These are phyloP conservation scores for Stromatinia cepivora DNA, from an alignment of 2,329 filamentous ascomycete species.

Conservation along the genomic window DNA sequence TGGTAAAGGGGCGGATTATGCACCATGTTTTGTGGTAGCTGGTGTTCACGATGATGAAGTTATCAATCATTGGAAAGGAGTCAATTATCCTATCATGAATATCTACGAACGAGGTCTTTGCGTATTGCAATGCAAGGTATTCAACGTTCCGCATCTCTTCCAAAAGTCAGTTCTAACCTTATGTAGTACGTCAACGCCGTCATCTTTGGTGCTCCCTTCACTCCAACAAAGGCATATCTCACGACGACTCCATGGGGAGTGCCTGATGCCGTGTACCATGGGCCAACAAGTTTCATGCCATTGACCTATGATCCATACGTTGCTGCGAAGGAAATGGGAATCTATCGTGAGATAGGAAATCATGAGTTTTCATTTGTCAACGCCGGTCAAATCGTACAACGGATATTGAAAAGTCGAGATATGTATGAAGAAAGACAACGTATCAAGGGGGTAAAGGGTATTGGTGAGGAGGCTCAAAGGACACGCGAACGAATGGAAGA, in stretches of 20 bases:
- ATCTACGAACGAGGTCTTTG: constrained; percentile 95
- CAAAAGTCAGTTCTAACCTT: constrained; percentile 16
- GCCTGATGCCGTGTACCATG: constrained; percentile 86
- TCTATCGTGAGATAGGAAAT: constrained; percentile 75
- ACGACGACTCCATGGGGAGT: constrained; percentile 69
- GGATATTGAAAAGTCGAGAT: constrained; percentile 83
- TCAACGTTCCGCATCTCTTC: constrained; percentile 33
- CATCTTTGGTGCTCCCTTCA: constrained; percentile 87
- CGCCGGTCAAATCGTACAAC: constrained; percentile 84
- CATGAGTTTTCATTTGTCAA: constrained; percentile 88
- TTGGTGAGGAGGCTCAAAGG: constrained; percentile 67
- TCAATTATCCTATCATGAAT: constrained; percentile 99
- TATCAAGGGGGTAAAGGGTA: constrained; percentile 83
- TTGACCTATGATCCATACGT: constrained; percentile 77
- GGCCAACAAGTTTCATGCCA: constrained; percentile 76
- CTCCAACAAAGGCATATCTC: constrained; percentile 78
- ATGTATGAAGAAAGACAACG: constrained; percentile 91
- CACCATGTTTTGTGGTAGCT: constrained; percentile 83
- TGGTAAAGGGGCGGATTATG: constrained; percentile 68
- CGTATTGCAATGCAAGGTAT: constrained; percentile 88
- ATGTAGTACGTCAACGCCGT: constrained; percentile 79
- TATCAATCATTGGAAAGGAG: constrained; percentile 93
- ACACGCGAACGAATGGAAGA: constrained; percentile 62
- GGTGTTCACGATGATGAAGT: constrained; percentile 93
- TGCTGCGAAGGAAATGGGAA: constrained; percentile 76